phyloP scores from a whole-genome alignment of 1,139 yeast genomes.

The Sugiyamaella castrensis region DNA sequence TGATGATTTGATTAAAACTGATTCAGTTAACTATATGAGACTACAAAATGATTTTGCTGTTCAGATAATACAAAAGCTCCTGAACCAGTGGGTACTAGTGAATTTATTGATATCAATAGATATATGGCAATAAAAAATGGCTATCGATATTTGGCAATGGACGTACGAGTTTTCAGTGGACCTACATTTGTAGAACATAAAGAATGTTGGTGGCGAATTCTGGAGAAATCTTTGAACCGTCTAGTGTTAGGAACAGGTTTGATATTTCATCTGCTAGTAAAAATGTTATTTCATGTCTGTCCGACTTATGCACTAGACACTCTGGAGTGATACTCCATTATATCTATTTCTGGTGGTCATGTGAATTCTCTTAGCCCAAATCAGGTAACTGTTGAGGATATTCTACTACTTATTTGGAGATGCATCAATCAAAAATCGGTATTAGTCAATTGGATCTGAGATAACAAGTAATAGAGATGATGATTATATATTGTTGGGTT shows the following conservation, averaged over 20 bases:
- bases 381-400: background rate
- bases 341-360: too few species aligned
- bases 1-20: background rate
- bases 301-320: constrained; percentile 9
- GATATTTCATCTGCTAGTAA: constrained; percentile 1
- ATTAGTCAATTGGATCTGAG: constrained; percentile 8
- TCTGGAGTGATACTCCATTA: constrained; percentile 10
- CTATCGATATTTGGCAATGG: constrained; percentile 11
- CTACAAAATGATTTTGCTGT: constrained; percentile 1
- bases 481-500: constrained; percentile 14
- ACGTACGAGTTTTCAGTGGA: constrained; percentile 10
- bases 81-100: constrained; percentile 15
- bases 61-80: constrained; percentile 12
- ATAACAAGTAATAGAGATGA: background rate
- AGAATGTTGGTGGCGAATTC: constrained; percentile 15
- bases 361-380: constrained; percentile 1
- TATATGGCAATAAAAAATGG: constrained; percentile 4
- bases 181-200: constrained; percentile 2
- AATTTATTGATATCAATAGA: constrained; percentile 14
- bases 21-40: background rate
- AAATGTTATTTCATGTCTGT: constrained; percentile 3
- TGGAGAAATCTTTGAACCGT: constrained; percentile 17
- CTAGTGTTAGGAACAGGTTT: constrained; percentile 10
- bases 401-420: constrained; percentile 3
- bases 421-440: constrained; percentile 5